phyloP scores from a whole-genome alignment of 1,284 basidiomycete species.

The Ceratorhiza oryzae-sativae region DNA sequence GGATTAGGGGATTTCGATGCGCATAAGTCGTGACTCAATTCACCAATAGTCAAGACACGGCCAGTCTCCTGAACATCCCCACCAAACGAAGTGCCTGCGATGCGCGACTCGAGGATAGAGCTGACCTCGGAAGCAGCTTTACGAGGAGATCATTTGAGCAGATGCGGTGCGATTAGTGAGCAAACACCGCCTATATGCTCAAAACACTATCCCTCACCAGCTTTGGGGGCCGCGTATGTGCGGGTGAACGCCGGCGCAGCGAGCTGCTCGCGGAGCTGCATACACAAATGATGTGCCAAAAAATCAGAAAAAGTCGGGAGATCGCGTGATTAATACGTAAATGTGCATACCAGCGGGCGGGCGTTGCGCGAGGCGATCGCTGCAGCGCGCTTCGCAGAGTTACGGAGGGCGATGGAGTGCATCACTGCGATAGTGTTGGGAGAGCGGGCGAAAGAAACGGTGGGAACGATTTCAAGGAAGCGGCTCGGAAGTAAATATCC shows the following conservation, averaged over 20 bases:
- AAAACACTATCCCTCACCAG: constrained; percentile 51
- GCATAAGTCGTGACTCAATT: constrained; percentile 18
- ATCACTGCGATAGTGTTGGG: constrained; percentile 58
- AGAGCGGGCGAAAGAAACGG: constrained; percentile 51
- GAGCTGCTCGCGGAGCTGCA: constrained; percentile 42
- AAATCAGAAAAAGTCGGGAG: constrained; percentile 42
- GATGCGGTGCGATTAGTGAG: constrained; percentile 22
- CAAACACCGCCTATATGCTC: constrained; percentile 54
- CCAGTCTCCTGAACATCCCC: constrained; percentile 99
- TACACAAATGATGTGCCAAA: constrained; percentile 36
- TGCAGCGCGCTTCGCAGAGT: constrained; percentile 58
- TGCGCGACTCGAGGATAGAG: constrained; percentile 98
- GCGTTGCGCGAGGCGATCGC: constrained; percentile 50
- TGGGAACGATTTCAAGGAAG: constrained; percentile 50
- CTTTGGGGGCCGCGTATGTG: constrained; percentile 97
- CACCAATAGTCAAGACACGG: constrained; percentile 83
- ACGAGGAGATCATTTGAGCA: constrained; percentile 47
- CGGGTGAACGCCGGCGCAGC: constrained; percentile 58
- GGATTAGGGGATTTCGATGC: constrained; percentile 49
- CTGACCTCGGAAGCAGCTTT: constrained; percentile 98
- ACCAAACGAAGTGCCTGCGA: constrained; percentile 88
- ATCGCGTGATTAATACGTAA: constrained; percentile 44
- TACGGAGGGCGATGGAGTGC: constrained; percentile 89
- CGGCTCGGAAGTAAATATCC: constrained; percentile 50
- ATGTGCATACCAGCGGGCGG: constrained; percentile 62